A percentile compares a stretch with the other conserved stretches of the same genome.
These are phyloP conservation scores for Tetrastigma voinierianum DNA, from an alignment of 164 flowering plant genomes.

Conservation along the genomic window DNA sequence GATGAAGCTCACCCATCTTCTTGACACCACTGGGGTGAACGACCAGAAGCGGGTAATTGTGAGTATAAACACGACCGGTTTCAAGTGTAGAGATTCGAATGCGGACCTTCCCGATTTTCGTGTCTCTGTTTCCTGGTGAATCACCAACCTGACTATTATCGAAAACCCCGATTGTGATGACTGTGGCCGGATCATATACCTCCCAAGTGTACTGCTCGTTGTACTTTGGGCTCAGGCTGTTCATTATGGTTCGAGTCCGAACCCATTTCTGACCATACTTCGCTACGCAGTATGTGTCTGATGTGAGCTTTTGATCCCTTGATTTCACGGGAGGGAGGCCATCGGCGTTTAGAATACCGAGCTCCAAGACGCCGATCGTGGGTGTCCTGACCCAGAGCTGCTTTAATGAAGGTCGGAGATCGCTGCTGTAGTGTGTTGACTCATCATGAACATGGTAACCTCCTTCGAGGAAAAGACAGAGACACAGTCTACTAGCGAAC, in stretches of 20 bases:
- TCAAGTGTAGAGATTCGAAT: slow-evolving; percentile 65
- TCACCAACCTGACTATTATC: slow-evolving; percentile 43
- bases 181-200: slow-evolving; percentile 68
- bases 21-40: slow-evolving; percentile 64
- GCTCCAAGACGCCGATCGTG: slow-evolving; percentile 53
- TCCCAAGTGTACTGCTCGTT: slow-evolving; percentile 81
- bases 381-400: slow-evolving; percentile 77
- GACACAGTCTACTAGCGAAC: slow-evolving; percentile 49
- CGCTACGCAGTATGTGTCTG: slow-evolving; percentile 66
- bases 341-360: slow-evolving; percentile 52
- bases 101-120: slow-evolving; percentile 58
- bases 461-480: slow-evolving; percentile 62
- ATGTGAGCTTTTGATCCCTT: slow-evolving; percentile 47
- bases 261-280: slow-evolving; percentile 69
- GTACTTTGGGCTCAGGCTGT: slow-evolving; percentile 53
- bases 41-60: slow-evolving; percentile 52
- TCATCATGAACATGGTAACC: slow-evolving; percentile 75
- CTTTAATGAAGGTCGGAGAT: slow-evolving; percentile 56
- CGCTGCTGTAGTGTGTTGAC: slow-evolving; percentile 62
- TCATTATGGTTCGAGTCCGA: slow-evolving; percentile 55
- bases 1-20: slow-evolving; percentile 67
- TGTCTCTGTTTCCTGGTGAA: slow-evolving; percentile 32
- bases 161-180: slow-evolving; percentile 59
- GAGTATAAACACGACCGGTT: slow-evolving; percentile 64
- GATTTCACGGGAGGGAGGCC: slow-evolving; percentile 61